These are phyloP conservation scores for Podospora didyma DNA, from an alignment of 495 filamentous ascomycete genomes.

Conservation along the genomic window DNA sequence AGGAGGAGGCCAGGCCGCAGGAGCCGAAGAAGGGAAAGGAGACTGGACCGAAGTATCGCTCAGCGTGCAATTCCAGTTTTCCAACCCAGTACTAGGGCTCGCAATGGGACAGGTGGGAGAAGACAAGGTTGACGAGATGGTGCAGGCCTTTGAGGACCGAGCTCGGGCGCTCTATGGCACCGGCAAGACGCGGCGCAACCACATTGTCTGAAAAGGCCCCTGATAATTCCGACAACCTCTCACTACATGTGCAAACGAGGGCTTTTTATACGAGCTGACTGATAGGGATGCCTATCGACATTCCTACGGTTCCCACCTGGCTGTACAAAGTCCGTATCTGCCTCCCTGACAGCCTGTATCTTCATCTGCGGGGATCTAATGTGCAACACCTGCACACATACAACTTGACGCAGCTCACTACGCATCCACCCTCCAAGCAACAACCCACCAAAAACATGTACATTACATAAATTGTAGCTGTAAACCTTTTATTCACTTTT, in stretches of 20 bases:
- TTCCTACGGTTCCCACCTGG: neutral
- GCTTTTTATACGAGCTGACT: too few species aligned
- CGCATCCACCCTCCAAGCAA: too few species aligned
- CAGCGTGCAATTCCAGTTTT: constrained; percentile 73
- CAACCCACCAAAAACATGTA: neutral
- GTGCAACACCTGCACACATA: too few species aligned
- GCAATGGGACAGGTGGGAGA: constrained; percentile 76
- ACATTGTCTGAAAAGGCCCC: neutral
- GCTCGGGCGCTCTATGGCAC: constrained; percentile 53
- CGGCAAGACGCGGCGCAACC: too few species aligned
- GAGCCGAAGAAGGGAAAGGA: constrained; percentile 11
- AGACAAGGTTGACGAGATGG: constrained; percentile 81
- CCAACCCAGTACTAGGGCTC: constrained; percentile 76
- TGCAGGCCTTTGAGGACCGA: constrained; percentile 86
- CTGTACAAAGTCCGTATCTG: too few species aligned
- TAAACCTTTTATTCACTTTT: constrained; percentile 9
- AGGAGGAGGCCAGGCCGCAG: too few species aligned
- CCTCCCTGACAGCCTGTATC: too few species aligned
- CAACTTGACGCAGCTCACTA: too few species aligned
- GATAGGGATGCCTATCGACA: neutral
- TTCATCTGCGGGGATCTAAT: too few species aligned
- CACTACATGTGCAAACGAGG: neutral
- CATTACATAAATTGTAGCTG: neutral
- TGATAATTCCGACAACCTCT: too few species aligned
- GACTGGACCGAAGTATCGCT: constrained; percentile 66